Evolutionary conservation across 768 basidiomycete genomes (phyloP).

Genomic region (Suillus occidentalis): DNA sequence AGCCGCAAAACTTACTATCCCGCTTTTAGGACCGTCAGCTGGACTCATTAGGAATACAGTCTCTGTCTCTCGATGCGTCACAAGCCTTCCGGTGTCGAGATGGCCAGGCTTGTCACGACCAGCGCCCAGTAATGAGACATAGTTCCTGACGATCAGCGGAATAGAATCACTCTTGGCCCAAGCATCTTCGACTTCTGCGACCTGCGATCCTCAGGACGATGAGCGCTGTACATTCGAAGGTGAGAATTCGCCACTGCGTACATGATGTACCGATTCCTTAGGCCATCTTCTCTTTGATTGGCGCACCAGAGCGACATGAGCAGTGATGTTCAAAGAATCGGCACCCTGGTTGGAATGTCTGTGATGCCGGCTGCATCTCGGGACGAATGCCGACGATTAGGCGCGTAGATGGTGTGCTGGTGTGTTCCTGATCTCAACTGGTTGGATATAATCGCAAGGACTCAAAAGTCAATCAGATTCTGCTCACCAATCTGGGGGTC

Average conservation of each 20-base stretch:
- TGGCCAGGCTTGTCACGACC: background rate
- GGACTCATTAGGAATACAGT: background rate
- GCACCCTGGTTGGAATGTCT: background rate
- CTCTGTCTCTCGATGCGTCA: background rate
- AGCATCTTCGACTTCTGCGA: background rate
- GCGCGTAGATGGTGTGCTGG: background rate
- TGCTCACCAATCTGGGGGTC: constrained; percentile 1
- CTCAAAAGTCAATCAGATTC: background rate
- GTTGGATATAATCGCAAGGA: background rate
- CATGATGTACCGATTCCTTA: background rate
- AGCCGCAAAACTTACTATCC: background rate
- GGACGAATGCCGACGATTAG: background rate
- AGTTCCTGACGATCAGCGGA: background rate
- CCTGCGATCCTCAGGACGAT: background rate
- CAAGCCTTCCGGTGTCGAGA: background rate
- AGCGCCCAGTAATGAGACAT: background rate
- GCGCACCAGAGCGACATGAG: background rate
- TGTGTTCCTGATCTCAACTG: background rate
- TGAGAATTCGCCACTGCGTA: background rate
- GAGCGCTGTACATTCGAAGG: background rate
- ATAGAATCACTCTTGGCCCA: background rate
- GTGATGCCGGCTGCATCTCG: background rate
- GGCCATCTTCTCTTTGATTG: background rate
- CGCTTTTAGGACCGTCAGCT: background rate
- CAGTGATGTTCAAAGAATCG: background rate